These are phyloP conservation scores for Emmonsiellopsis sp. DNA, from an alignment of 2,329 filamentous ascomycete genomes.

Conservation along the genomic window DNA sequence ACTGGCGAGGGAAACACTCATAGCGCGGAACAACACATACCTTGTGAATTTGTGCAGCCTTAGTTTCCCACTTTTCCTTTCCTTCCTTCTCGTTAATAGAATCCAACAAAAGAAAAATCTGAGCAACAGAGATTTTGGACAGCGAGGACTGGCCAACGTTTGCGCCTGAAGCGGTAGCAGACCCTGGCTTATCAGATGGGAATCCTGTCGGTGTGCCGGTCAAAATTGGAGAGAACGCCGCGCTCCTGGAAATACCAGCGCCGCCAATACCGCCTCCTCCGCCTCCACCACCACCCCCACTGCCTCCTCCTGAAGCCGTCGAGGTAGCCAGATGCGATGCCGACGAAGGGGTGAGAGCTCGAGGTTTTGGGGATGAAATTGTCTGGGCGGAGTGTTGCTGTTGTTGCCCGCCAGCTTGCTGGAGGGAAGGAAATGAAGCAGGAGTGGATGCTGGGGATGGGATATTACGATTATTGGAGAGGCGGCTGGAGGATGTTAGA, in stretches of 20 bases:
- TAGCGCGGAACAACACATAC: conserved; percentile 39
- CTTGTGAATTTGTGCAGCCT: conserved; percentile 86
- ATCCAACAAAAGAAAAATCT: conserved; percentile 88
- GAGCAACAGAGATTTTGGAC: conserved; percentile 88
- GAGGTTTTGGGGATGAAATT: conserved; percentile 47
- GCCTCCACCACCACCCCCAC: conserved; percentile 41
- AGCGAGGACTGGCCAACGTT: conserved; percentile 53
- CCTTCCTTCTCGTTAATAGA: conserved; percentile 93
- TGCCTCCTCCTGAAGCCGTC: conserved; percentile 45
- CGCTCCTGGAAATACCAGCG: conserved; percentile 48
- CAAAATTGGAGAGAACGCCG: conserved; percentile 52
- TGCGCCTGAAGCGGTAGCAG: conserved; percentile 30
- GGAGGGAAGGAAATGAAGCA: conserved; percentile 46
- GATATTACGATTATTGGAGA: conserved; percentile 42
- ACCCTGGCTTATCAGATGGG: conserved; percentile 38
- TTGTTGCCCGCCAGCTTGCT: conserved; percentile 45
- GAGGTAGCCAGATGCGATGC: conserved; percentile 48
- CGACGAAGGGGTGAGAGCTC: conserved; percentile 47
- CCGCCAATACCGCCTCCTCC: conserved; percentile 45
- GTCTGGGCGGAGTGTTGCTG: conserved; percentile 41
- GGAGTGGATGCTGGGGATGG: conserved; percentile 47
- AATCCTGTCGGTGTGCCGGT: conserved; percentile 47
- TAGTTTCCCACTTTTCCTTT: conserved; percentile 81
- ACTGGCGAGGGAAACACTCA: neutral
- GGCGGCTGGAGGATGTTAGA: conserved; percentile 41